These are phyloP conservation scores for Homolaphlyctis polyrhiza DNA, from an alignment of 371 early-diverging fungal genomes.

Conservation along the genomic window DNA sequence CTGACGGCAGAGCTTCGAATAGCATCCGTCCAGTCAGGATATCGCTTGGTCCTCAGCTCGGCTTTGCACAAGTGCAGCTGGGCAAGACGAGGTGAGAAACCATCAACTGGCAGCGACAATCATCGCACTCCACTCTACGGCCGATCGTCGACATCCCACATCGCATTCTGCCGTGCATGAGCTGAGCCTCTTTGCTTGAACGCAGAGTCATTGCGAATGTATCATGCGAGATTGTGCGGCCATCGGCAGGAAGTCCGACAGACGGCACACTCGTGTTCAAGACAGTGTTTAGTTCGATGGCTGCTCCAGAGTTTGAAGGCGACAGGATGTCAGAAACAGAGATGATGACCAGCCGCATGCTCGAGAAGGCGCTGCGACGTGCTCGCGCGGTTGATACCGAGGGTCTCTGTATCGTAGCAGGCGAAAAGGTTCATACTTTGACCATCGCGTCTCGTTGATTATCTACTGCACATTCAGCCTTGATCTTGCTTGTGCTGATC, in stretches of 20 bases:
- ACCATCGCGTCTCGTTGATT: neutral
- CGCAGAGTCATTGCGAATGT: conserved; percentile 79
- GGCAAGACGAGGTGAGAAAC: conserved; percentile 79
- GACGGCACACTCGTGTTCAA: conserved; percentile 81
- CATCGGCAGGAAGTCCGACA: conserved; percentile 67
- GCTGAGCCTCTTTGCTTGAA: too few relatives aligned
- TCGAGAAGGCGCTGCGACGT: conserved; percentile 82
- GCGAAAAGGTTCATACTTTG: conserved; percentile 62
- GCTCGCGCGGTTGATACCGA: conserved; percentile 92
- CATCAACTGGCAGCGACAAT: neutral
- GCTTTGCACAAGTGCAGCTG: conserved; percentile 72
- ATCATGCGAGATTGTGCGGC: conserved; percentile 82
- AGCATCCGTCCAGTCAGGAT: conserved; percentile 71
- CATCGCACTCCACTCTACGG: conserved; percentile 9
- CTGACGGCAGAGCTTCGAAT: conserved; percentile 76
- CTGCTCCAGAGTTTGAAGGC: conserved; percentile 66
- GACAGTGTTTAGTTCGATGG: conserved; percentile 85
- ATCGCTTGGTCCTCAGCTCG: conserved; percentile 63
- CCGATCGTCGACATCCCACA: conserved; percentile 4
- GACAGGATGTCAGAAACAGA: conserved; percentile 58
- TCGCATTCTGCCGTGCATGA: neutral
- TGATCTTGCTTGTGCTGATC: too few relatives aligned
- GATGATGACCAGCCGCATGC: conserved; percentile 70
- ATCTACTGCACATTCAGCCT: too few relatives aligned
- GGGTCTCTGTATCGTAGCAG: conserved; percentile 93